Percentiles rank a stretch among this genome's conserved stretches.
These are phyloP conservation scores for Barbarea vulgaris DNA, from an alignment of 345 rosid genomes.

Conservation along the genomic window DNA sequence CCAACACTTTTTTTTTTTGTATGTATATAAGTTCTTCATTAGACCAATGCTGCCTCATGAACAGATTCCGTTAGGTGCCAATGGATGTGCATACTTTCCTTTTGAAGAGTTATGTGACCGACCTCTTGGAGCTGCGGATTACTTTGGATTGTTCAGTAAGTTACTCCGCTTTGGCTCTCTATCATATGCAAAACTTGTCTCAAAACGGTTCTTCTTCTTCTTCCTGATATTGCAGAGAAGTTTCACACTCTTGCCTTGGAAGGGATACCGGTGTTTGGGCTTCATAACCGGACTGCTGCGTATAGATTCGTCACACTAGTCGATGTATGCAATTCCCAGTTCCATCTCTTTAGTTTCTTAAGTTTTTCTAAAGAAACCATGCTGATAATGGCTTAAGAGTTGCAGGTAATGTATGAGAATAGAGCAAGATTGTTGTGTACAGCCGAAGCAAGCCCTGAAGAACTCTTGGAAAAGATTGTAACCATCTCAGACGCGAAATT, in stretches of 20 bases:
- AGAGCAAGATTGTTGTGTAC: slow-evolving; percentile 77
- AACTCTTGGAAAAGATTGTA: slow-evolving; percentile 68
- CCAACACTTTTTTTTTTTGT: slow-evolving; percentile 6
- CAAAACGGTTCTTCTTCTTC: not conserved
- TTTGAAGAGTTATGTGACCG: slow-evolving; percentile 89
- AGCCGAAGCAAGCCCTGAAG: slow-evolving; percentile 81
- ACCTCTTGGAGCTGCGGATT: slow-evolving; percentile 99
- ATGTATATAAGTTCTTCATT: slow-evolving; percentile 2
- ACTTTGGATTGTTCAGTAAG: slow-evolving; percentile 96
- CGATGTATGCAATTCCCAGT: slow-evolving; percentile 57
- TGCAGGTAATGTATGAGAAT: slow-evolving; percentile 96
- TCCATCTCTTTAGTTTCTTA: not conserved
- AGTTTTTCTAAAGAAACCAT: not conserved
- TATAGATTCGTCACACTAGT: slow-evolving; percentile 93
- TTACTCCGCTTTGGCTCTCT: slow-evolving; percentile 13
- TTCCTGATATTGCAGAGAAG: slow-evolving; percentile 55
- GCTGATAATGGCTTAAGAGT: slow-evolving; percentile 20
- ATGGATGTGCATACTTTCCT: slow-evolving; percentile 88
- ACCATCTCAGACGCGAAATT: slow-evolving; percentile 79
- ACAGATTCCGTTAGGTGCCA: slow-evolving; percentile 82
- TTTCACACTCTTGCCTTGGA: slow-evolving; percentile 93
- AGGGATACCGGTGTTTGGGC: slow-evolving; percentile 82
- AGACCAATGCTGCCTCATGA: slow-evolving; percentile 10
- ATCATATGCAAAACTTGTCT: slow-evolving; percentile 8
- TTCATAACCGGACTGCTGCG: slow-evolving; percentile 82